Evolutionary conservation across 768 basidiomycete species (phyloP).

Genomic region (Chlorophyllum brunneum): DNA sequence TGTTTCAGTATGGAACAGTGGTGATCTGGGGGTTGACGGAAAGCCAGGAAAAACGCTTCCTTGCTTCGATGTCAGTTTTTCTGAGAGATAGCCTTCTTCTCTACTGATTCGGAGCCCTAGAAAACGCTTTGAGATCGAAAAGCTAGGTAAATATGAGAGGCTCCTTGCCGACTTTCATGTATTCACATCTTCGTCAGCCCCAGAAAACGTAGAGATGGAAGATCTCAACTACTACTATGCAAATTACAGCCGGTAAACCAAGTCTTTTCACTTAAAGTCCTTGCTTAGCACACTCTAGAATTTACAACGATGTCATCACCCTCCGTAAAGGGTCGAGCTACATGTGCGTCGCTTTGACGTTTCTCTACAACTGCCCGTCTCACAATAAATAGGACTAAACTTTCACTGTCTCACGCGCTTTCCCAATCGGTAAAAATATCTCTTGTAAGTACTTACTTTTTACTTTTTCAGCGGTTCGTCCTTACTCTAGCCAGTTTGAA

Average conservation of each 20-base stretch:
- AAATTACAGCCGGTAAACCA: constrained; percentile 82
- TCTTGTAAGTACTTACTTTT: constrained; percentile 41
- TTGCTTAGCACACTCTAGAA: constrained; percentile 38
- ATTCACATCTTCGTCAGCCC: constrained; percentile 39
- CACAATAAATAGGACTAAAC: constrained; percentile 71
- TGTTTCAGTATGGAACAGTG: constrained; percentile 92
- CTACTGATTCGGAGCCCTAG: constrained; percentile 37
- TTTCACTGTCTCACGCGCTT: constrained; percentile 91
- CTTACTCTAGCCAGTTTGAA: constrained; percentile 60
- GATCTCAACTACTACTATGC: constrained; percentile 97
- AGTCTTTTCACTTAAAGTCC: background rate
- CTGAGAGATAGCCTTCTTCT: constrained; percentile 5
- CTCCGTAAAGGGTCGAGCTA: constrained; percentile 92
- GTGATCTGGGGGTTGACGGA: constrained; percentile 99
- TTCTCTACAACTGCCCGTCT: constrained; percentile 9
- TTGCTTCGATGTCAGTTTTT: constrained; percentile 78
- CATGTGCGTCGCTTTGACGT: constrained; percentile 57
- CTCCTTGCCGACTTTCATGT: constrained; percentile 1
- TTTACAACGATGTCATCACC: constrained; percentile 97
- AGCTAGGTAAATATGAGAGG: constrained; percentile 48
- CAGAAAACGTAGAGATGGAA: constrained; percentile 94
- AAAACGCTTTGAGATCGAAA: constrained; percentile 92
- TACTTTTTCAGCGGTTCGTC: background rate
- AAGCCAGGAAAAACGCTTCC: constrained; percentile 83
- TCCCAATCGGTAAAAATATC: constrained; percentile 98